Evolutionary conservation across 2,329 filamentous ascomycete species (phyloP).

Genomic region (Phialophora tarda): DNA sequence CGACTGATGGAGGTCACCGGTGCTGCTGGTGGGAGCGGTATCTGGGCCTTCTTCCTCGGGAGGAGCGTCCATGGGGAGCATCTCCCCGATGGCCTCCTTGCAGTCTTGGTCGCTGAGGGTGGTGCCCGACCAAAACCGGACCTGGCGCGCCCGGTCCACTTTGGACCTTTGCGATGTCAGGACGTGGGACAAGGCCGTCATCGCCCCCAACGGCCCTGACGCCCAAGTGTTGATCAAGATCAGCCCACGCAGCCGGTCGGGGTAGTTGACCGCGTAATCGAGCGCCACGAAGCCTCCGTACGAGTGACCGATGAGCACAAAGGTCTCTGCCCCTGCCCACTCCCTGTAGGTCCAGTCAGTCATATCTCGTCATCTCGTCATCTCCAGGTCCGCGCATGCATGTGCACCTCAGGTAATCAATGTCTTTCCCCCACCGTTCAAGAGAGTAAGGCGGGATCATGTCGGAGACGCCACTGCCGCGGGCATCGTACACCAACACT

Average conservation of each 20-base stretch:
- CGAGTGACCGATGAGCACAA: slow-evolving; percentile 25
- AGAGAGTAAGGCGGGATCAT: slow-evolving; percentile 20
- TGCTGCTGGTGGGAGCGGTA: background rate
- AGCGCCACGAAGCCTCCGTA: slow-evolving; percentile 31
- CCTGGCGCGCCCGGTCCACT: slow-evolving; percentile 25
- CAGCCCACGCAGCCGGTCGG: slow-evolving; percentile 12
- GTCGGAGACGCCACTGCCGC: slow-evolving; percentile 26
- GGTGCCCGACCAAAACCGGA: slow-evolving; percentile 28
- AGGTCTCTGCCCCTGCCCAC: slow-evolving; percentile 23
- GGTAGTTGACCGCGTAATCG: slow-evolving; percentile 25
- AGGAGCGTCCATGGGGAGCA: slow-evolving; percentile 22
- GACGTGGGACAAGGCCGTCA: slow-evolving; percentile 22
- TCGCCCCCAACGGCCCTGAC: slow-evolving; percentile 20
- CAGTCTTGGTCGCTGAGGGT: slow-evolving; percentile 22
- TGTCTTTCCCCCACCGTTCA: slow-evolving; percentile 31
- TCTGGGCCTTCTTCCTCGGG: background rate
- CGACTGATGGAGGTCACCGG: too few species aligned
- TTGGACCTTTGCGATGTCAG: slow-evolving; percentile 22
- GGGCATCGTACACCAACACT: slow-evolving; percentile 29
- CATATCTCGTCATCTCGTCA: too few species aligned
- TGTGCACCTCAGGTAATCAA: slow-evolving; percentile 27
- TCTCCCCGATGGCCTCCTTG: slow-evolving; percentile 13
- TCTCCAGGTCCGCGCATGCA: background rate
- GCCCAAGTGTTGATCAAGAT: slow-evolving; percentile 25
- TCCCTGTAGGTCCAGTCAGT: background rate